Percentiles rank a stretch among this genome's conserved stretches.
phyloP scores from a whole-genome alignment of 129 eudicot species.

The Chrysanthemum seticuspe region DNA sequence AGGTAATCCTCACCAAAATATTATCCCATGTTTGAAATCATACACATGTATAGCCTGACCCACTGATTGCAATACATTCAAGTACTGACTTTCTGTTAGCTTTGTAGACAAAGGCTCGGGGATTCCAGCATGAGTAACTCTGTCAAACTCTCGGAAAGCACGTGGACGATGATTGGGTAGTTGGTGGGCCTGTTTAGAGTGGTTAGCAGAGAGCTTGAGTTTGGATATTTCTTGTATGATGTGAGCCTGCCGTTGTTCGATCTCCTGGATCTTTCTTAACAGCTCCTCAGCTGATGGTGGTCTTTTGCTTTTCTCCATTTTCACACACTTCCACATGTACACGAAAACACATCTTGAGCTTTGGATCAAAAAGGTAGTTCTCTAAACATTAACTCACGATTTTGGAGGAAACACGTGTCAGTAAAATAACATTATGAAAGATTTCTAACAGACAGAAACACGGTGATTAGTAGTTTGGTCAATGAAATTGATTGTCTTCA shows the following conservation, averaged over 20 bases:
- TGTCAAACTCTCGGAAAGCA: background rate
- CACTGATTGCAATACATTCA: slow-evolving; percentile 46
- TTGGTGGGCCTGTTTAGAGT: background rate
- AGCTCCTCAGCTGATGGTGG: slow-evolving; percentile 65
- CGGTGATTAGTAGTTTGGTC: too few species aligned
- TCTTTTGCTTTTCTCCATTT: slow-evolving; percentile 23
- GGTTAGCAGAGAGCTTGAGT: slow-evolving; percentile 37
- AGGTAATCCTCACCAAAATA: slow-evolving; percentile 4
- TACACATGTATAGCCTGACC: slow-evolving; percentile 4
- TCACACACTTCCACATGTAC: slow-evolving; percentile 2
- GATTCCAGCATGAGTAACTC: background rate
- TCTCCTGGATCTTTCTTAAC: slow-evolving; percentile 68
- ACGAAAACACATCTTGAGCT: background rate
- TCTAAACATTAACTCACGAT: slow-evolving; percentile 12
- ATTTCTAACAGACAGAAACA: background rate
- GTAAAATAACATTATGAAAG: slow-evolving; percentile 2
- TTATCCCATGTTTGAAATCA: background rate
- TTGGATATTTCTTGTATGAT: slow-evolving; percentile 62
- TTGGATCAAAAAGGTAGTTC: slow-evolving; percentile 12
- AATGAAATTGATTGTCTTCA: too few species aligned
- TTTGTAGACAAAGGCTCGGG: slow-evolving; percentile 1
- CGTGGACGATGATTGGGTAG: background rate
- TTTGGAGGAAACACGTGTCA: slow-evolving; percentile 12
- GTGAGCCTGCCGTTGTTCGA: slow-evolving; percentile 54
- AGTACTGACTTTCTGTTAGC: slow-evolving; percentile 40